Evolutionary conservation across 2,329 filamentous ascomycete genomes (phyloP), one percentile per base, ranked within the genome.

Genomic region (Curvularia sp.): DNA sequence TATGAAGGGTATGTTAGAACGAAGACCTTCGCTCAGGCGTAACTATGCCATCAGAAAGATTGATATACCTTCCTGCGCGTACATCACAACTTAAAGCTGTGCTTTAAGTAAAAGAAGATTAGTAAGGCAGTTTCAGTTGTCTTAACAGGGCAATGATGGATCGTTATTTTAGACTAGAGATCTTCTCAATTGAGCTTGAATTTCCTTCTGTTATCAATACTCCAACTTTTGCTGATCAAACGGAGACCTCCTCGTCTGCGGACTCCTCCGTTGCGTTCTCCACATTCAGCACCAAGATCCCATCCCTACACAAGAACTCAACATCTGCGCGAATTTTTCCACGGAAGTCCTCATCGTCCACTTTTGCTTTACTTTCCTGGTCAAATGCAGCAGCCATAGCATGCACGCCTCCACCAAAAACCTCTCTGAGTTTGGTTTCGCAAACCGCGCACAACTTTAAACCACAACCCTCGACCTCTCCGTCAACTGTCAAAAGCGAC

Each of bases 391-490:
- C 24, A 0, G 56, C 63, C 64, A 73, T 67, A 0, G 33, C 33
- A 15, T 63, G 26, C 10, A 51, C 39, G n/a, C 67, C 57, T 3
- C 61, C 60, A 0, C 49, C 28, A 47, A 60, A 67, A 0, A 51
- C 41, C 33, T 64, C 49, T 7, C 52, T 39, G 1, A 74, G 49
- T 31, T 22, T 57, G 1, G 2, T 12, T 48, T 65, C 58, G 48
- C 73, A 75, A 1, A 15, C 8, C 0, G 24, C 12, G 49, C 75
- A 77, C 5, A 76, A 58, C 2, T 61, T 54, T 2, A 75, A 39
- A 0, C 73, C 70, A 26, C 75, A 77, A 0, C 75, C 73, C 0
- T 61, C 42, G 5, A 65, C 42, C 5, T 63, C 53, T 1, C 41
- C 41, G 1, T 68, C 64, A 4, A 1, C 55, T 55, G 3, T 53